Base-by-base conservation (phyloP, 2,329 filamentous ascomycete genomes). In the Xylaria sp. region DNA sequence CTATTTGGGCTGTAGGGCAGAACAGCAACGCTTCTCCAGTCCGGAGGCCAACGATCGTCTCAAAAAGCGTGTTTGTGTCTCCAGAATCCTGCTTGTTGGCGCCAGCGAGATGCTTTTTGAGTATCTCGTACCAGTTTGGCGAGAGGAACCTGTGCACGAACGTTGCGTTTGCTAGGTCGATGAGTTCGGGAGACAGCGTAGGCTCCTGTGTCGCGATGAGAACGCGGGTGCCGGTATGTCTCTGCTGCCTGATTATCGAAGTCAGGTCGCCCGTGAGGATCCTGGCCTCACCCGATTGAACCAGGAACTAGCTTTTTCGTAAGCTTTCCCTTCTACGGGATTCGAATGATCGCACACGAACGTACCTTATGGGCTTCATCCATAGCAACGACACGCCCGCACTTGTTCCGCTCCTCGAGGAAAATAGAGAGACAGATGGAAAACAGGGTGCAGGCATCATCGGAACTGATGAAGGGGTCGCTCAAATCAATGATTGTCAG, bases 291-390 rank as follows among this genome's bases (percentile, higher is more conserved):
- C 50, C 56, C 2, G 56, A 52, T 18, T 63, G 51, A 2, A n/a
- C 2, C 5, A 64, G 40, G 26, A 63, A 64, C 59, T 64, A 41
- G n/a, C 37, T 9, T 16, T 34, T 11, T n/a, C n/a, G 20, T 50
- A 22, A 51, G 50, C 11, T 39, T 29, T 5, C 19, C 18, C 54
- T 26, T 47, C 20, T n/a, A 16, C 11, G 9, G 22, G 13, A 7
- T 50, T 17, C 9, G 1, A 22, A 18, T 13, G 39, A 19, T n/a
- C n/a, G n/a, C n/a, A n/a, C n/a, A n/a, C 11, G 7, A 4, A 21
- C 61, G 34, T 68, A 81, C 79, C 65, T 85, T 85, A 61, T 86
- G 82, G 0, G 83, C 84, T 64, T 86, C 82, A 56, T 86, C 82
- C 0, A 85, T 64, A 0, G 78, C 79, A 9, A 86, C 66, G 51